A percentile compares a stretch with the other conserved stretches of the same genome.
Conservation (phyloP, 2,329 filamentous ascomycete genomes). For the Rutstroemia sp. region DNA sequence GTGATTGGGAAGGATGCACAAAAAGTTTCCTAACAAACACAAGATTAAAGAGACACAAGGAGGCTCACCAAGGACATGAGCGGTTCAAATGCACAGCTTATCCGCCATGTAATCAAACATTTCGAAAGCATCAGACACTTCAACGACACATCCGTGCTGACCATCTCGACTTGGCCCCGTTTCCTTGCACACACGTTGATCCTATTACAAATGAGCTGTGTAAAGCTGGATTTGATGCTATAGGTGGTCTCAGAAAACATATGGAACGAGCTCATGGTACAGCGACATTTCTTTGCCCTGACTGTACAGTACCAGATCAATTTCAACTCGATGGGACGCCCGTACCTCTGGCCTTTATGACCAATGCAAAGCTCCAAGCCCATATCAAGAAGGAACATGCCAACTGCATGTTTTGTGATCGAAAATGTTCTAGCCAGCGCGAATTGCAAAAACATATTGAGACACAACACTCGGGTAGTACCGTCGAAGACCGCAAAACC, state of each 20-base stretch:
- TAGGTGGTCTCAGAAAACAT: slow-evolving; percentile 65
- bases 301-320: slow-evolving; percentile 46
- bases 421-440: slow-evolving; percentile 56
- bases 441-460: slow-evolving; percentile 73
- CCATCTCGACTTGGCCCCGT: slow-evolving; percentile 67
- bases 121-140: slow-evolving; percentile 81
- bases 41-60: slow-evolving; percentile 66
- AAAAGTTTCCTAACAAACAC: slow-evolving; percentile 79
- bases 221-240: slow-evolving; percentile 63
- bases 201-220: slow-evolving; percentile 49
- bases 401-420: slow-evolving; percentile 68
- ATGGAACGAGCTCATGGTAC: slow-evolving; percentile 58
- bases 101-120: slow-evolving; percentile 65
- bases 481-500: slow-evolving; percentile 55
- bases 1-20: slow-evolving; percentile 63
- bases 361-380: slow-evolving; percentile 60
- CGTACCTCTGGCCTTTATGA: slow-evolving; percentile 56
- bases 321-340: slow-evolving; percentile 33
- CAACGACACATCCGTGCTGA: slow-evolving; percentile 73
- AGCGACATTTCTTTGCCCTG: slow-evolving; percentile 66
- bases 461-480: slow-evolving; percentile 60
- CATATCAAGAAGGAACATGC: slow-evolving; percentile 71
- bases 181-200: slow-evolving; percentile 57
- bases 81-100: slow-evolving; percentile 66
- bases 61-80: slow-evolving; percentile 72